Conservation (phyloP, 2,329 filamentous ascomycete genomes). For the Fusarium sacchari region DNA sequence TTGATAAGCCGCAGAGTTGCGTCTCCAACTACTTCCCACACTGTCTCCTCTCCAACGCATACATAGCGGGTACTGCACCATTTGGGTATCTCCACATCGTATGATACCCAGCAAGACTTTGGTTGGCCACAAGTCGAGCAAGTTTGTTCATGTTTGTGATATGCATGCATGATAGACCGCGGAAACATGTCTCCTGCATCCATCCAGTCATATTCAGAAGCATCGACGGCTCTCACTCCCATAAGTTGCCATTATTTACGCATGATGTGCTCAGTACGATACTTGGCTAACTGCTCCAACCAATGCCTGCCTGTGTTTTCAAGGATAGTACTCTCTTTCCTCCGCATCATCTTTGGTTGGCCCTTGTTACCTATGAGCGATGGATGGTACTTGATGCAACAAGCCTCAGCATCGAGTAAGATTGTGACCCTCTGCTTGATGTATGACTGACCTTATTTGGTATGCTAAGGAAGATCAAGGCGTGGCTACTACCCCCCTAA, state of each 20-base stretch:
- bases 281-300: neutral
- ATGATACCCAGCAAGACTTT: accelerated
- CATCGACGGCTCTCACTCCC: accelerated
- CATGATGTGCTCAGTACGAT: accelerated
- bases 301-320: too few relatives aligned
- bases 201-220: neutral
- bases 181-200: neutral
- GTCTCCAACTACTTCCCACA: neutral
- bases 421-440: neutral
- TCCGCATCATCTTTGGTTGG: accelerated
- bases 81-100: neutral
- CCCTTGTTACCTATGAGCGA: accelerated
- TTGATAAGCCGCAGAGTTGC: neutral
- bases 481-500: neutral
- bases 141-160: neutral
- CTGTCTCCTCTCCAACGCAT: neutral
- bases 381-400: too few relatives aligned
- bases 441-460: neutral
- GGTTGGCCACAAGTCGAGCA: neutral
- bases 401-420: accelerated
- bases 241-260: neutral
- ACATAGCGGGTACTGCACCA: neutral
- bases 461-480: neutral
- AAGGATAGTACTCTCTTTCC: neutral
- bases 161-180: neutral